phyloP scores from a whole-genome alignment of 2,329 filamentous ascomycete genomes.

The Diplocarpon rosae region DNA sequence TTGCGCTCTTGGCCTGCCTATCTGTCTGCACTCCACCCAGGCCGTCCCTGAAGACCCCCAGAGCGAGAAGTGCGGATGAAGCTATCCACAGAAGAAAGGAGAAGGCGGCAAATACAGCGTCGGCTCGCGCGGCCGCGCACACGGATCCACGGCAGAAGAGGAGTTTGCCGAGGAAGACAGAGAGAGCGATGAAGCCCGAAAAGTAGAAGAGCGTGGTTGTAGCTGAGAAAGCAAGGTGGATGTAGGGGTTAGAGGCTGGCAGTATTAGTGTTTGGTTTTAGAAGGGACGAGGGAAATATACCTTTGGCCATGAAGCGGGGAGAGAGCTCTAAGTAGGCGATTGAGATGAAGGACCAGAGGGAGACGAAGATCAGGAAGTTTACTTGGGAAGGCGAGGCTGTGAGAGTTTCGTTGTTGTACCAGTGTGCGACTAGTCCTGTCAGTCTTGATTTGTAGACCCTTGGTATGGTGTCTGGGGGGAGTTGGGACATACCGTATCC shows the following conservation, averaged over 20 bases:
- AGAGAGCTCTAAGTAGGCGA: constrained; percentile 41
- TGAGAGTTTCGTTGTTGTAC: constrained; percentile 45
- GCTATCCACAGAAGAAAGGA: constrained; percentile 43
- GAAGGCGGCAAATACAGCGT: constrained; percentile 42
- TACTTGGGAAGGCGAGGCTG: constrained; percentile 42
- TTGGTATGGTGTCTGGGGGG: neutral
- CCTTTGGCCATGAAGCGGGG: constrained; percentile 31
- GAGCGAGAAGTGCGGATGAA: constrained; percentile 35
- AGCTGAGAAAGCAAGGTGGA: constrained; percentile 38
- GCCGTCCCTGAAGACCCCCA: constrained; percentile 37
- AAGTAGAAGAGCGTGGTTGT: constrained; percentile 47
- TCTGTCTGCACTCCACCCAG: constrained; percentile 22
- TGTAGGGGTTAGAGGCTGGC: constrained; percentile 37
- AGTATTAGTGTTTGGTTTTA: neutral
- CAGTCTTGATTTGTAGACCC: constrained; percentile 13
- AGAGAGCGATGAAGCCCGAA: constrained; percentile 46
- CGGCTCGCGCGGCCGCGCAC: constrained; percentile 43
- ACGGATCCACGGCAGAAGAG: constrained; percentile 46
- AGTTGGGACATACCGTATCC: constrained; percentile 33
- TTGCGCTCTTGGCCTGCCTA: constrained; percentile 18
- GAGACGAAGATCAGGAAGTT: constrained; percentile 47
- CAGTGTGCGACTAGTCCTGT: constrained; percentile 42
- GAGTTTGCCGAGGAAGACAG: constrained; percentile 44
- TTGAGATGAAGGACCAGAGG: constrained; percentile 42
- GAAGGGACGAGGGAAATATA: constrained; percentile 4